phyloP scores from a whole-genome alignment of 208 protist genomes.

The Entamoeba dispar region DNA sequence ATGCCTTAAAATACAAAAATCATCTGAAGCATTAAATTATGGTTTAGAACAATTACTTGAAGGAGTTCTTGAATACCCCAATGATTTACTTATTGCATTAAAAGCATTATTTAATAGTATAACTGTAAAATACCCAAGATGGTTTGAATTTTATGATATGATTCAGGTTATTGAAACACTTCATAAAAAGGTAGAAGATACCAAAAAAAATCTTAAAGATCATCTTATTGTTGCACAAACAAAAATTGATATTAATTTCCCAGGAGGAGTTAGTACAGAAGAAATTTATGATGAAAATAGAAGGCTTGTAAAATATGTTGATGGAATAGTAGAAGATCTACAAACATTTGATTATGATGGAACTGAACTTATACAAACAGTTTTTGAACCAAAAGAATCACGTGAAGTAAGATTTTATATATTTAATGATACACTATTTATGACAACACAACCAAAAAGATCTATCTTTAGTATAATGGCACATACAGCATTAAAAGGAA shows the following conservation, averaged over 20 bases:
- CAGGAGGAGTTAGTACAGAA: background rate
- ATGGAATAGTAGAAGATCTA: background rate
- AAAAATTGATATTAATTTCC: background rate
- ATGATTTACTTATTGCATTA: background rate
- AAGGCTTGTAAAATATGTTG: background rate
- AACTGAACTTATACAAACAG: background rate
- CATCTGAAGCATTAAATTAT: background rate
- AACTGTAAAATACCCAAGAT: background rate
- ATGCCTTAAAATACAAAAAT: background rate
- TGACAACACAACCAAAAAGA: background rate
- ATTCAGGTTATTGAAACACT: background rate
- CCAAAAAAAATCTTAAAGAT: background rate
- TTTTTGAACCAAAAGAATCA: background rate
- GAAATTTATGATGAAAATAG: background rate
- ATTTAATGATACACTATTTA: background rate
- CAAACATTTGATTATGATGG: background rate
- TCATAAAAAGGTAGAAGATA: background rate
- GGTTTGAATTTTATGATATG: background rate
- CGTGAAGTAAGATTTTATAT: background rate
- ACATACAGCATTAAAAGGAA: background rate
- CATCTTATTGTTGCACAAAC: background rate
- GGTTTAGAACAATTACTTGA: background rate
- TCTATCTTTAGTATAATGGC: background rate
- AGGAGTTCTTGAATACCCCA: background rate
- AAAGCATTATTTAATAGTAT: background rate